Evolutionary conservation across 441 rosid genomes (phyloP).

Genomic region (Brassica hybrid): DNA sequence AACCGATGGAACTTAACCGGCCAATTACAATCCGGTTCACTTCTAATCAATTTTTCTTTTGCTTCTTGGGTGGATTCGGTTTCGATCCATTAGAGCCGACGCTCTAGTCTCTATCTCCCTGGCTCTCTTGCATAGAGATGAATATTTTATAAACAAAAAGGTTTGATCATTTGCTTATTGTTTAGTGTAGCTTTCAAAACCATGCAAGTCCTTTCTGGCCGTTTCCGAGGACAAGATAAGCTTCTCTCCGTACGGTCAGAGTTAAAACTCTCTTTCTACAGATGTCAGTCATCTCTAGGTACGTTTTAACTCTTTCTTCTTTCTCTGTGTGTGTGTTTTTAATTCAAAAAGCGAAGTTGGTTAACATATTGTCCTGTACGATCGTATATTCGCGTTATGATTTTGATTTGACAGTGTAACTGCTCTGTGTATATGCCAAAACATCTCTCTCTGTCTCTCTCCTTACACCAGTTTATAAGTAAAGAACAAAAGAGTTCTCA

Average conservation of each 20-base stretch:
- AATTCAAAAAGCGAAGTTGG: conserved; percentile 43
- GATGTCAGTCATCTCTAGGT: conserved; percentile 5
- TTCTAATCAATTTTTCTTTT: background rate
- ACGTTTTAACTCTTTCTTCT: conserved; percentile 7
- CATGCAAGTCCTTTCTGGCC: too few relatives aligned
- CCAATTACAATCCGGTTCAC: background rate
- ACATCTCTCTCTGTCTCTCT: conserved; percentile 14
- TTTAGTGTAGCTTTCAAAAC: too few relatives aligned
- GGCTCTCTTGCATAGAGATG: too few relatives aligned
- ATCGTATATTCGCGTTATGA: conserved; percentile 42
- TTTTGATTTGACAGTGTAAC: conserved; percentile 43
- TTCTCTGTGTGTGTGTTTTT: conserved; percentile 11
- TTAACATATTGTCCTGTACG: conserved; percentile 43
- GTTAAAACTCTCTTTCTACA: too few relatives aligned
- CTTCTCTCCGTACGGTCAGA: too few relatives aligned
- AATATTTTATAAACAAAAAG: too few relatives aligned
- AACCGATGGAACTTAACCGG: background rate
- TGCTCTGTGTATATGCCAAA: conserved; percentile 33
- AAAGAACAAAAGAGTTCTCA: conserved; percentile 27
- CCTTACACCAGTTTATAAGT: conserved; percentile 12
- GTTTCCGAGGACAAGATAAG: too few relatives aligned
- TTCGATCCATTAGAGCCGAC: too few relatives aligned
- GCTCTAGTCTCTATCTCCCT: too few relatives aligned
- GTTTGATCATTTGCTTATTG: too few relatives aligned
- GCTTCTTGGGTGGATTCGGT: too few relatives aligned